Percentiles rank a stretch among this genome's conserved stretches.
These are phyloP conservation scores for Crithidia expoeki DNA, from an alignment of 208 protist genomes.

Conservation along the genomic window DNA sequence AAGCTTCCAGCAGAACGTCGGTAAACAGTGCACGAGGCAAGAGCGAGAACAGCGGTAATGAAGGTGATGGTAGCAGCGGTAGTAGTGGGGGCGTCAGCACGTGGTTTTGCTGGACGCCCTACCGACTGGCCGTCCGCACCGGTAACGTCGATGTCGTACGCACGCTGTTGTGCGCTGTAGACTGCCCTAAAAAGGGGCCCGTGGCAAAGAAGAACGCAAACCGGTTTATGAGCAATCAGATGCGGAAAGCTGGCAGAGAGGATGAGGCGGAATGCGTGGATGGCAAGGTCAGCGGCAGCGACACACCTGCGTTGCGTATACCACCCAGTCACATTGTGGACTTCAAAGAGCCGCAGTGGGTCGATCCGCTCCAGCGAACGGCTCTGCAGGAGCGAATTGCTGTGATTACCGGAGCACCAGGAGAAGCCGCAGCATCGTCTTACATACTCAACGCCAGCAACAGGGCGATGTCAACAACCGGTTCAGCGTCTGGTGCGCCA, in stretches of 20 bases:
- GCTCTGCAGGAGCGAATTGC: slow-evolving; percentile 68
- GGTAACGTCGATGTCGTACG: slow-evolving; percentile 25
- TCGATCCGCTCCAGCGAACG: slow-evolving; percentile 57
- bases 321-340: slow-evolving; percentile 34
- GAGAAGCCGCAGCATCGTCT: background rate
- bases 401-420: background rate
- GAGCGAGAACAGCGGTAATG: background rate
- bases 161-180: slow-evolving; percentile 16
- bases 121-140: slow-evolving; percentile 54
- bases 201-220: background rate
- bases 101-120: slow-evolving; percentile 56
- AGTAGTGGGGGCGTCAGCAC: background rate
- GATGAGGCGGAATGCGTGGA: background rate
- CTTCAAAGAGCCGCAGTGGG: slow-evolving; percentile 60
- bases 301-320: background rate
- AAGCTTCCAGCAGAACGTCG: background rate
- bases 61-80: background rate
- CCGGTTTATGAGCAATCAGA: background rate
- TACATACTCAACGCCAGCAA: too few species aligned
- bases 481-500: background rate
- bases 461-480: too few species aligned
- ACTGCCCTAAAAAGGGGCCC: background rate
- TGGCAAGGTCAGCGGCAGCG: background rate
- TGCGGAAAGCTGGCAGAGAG: background rate
- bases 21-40: background rate